Conservation (phyloP, 1,139 yeast genomes). For the Sugiyamaella sp. region DNA sequence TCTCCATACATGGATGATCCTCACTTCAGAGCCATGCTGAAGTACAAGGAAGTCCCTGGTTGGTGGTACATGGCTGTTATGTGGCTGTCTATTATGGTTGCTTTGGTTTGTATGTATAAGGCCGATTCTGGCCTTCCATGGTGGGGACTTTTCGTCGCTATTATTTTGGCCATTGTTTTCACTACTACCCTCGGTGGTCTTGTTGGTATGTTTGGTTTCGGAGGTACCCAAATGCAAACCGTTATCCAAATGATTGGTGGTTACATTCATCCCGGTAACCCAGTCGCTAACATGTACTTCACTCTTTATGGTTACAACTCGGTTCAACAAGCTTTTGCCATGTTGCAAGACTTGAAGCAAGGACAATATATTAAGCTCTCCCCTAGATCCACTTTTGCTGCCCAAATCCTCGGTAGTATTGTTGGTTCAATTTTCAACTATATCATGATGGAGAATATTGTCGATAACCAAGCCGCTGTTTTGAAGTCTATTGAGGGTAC, state of each 20-base stretch:
- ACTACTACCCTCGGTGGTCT: constrained; percentile 48
- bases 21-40: constrained; percentile 56
- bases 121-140: constrained; percentile 53
- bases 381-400: constrained; percentile 49
- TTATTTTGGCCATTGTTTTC: constrained; percentile 51
- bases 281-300: constrained; percentile 44
- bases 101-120: constrained; percentile 49
- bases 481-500: constrained; percentile 38
- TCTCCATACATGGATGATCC: constrained; percentile 54
- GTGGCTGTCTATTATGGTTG: constrained; percentile 49
- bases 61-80: constrained; percentile 55
- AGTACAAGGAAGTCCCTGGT: constrained; percentile 62
- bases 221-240: constrained; percentile 46
- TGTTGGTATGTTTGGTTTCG: constrained; percentile 48
- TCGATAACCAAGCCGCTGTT: constrained; percentile 34
- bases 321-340: constrained; percentile 33
- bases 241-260: constrained; percentile 53
- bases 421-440: constrained; percentile 37
- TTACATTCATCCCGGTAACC: constrained; percentile 54
- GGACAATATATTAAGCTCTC: constrained; percentile 56
- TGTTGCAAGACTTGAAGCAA: constrained; percentile 52
- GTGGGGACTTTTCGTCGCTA: constrained; percentile 55
- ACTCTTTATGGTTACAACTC: constrained; percentile 35
- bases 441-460: constrained; percentile 40
- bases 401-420: constrained; percentile 49